Conservation (phyloP, 2,329 filamentous ascomycete genomes). For the Ambrosiella cleistominuta region DNA sequence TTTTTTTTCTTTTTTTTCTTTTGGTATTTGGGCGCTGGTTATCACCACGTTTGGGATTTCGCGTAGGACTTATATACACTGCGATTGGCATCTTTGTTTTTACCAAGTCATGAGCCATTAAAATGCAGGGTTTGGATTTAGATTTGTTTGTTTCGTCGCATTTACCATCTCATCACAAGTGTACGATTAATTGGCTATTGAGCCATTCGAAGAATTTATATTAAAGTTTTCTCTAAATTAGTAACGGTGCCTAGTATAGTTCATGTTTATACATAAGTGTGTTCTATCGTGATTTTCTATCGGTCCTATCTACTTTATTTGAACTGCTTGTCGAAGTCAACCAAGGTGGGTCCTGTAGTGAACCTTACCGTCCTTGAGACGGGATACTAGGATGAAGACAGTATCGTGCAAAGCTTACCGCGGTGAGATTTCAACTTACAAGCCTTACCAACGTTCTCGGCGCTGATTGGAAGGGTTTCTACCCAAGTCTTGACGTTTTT, state of each 20-base stretch:
- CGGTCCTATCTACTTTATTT: neutral
- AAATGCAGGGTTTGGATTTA: neutral
- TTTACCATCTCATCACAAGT: neutral
- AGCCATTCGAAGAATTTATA: neutral
- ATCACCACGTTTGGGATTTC: neutral
- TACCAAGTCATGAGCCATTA: neutral
- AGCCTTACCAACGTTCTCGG: constrained; percentile 30
- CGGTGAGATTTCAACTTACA: constrained; percentile 2
- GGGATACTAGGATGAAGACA: constrained; percentile 3
- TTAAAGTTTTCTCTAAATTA: neutral
- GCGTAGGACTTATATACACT: neutral
- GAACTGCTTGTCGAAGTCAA: constrained; percentile 16
- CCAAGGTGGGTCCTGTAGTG: constrained; percentile 15
- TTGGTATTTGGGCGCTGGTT: neutral
- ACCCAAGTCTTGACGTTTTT: constrained; percentile 55
- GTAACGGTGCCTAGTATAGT: too few relatives aligned
- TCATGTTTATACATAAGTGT: too few relatives aligned
- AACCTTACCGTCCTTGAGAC: constrained; percentile 10
- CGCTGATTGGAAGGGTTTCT: constrained; percentile 55
- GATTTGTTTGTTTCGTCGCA: neutral
- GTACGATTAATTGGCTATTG: neutral
- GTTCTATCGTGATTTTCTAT: neutral
- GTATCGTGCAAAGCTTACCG: neutral
- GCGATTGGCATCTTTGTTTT: neutral
- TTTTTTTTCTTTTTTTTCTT: neutral